Evolutionary conservation across 768 basidiomycete genomes (phyloP).

Genomic region (Pholiota microspora): DNA sequence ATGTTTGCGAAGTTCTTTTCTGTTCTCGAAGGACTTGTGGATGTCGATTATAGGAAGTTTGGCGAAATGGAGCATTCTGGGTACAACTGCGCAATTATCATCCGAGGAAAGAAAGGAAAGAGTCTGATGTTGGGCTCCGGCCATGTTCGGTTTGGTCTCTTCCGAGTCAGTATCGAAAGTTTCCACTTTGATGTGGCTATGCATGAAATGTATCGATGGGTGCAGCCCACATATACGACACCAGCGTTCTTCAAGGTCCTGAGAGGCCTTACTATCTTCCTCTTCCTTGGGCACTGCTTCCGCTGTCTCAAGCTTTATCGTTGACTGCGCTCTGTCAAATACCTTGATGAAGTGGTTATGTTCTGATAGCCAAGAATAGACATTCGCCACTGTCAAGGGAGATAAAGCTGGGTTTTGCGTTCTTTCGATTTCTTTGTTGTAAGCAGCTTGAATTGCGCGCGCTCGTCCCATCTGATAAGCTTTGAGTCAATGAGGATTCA

Average conservation of each 20-base stretch:
- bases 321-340: not conserved
- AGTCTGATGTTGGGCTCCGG: not conserved
- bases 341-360: slow-evolving; percentile 33
- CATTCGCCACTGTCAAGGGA: slow-evolving; percentile 39
- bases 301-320: not conserved
- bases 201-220: slow-evolving; percentile 17
- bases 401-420: slow-evolving; percentile 16
- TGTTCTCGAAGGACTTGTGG: not conserved
- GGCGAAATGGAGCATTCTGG: slow-evolving; percentile 20
- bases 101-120: not conserved
- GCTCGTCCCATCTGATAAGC: slow-evolving; percentile 45
- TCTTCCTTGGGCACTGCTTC: slow-evolving; percentile 2
- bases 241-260: slow-evolving; percentile 16
- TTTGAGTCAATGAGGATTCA: not conserved
- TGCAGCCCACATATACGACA: slow-evolving; percentile 33
- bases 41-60: slow-evolving; percentile 31
- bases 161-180: slow-evolving; percentile 2
- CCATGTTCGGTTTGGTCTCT: not conserved
- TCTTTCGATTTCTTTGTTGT: slow-evolving; percentile 22
- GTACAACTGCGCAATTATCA: slow-evolving; percentile 23
- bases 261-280: not conserved
- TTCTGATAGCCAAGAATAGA: slow-evolving; percentile 44
- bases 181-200: slow-evolving; percentile 20
- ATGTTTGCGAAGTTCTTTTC: not conserved
- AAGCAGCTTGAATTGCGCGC: slow-evolving; percentile 41